These are phyloP conservation scores for Entophlyctis helioformis DNA, from an alignment of 192 early-diverging fungal genomes.

Conservation along the genomic window DNA sequence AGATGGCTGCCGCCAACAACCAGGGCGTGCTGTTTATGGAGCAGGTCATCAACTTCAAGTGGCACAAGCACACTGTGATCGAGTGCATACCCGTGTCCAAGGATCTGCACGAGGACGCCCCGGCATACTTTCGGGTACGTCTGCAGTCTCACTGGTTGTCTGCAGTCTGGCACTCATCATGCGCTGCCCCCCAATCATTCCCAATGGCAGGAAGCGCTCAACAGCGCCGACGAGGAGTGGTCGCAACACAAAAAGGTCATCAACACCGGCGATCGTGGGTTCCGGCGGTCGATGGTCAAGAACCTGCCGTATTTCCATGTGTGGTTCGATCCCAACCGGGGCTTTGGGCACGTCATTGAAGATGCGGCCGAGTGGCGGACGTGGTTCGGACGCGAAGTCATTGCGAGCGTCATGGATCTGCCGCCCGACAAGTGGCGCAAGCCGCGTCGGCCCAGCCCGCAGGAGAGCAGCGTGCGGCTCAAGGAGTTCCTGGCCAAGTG, in stretches of 20 bases:
- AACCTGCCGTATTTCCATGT: constrained; percentile 95
- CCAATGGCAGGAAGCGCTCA: constrained; percentile 55
- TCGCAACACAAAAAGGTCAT: constrained; percentile 71
- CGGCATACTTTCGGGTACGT: constrained; percentile 69
- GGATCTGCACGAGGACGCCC: constrained; percentile 58
- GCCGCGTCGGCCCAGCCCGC: constrained; percentile 40
- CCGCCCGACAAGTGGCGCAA: constrained; percentile 60
- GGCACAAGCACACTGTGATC: constrained; percentile 73
- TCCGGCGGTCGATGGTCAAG: constrained; percentile 31
- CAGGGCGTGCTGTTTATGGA: constrained; percentile 80
- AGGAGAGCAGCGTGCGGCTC: constrained; percentile 37
- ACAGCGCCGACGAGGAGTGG: constrained; percentile 76
- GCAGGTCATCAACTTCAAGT: constrained; percentile 64
- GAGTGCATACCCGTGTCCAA: constrained; percentile 87
- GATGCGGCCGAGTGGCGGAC: constrained; percentile 61
- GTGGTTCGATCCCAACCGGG: constrained; percentile 82
- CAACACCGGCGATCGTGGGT: constrained; percentile 47
- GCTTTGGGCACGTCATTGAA: constrained; percentile 95
- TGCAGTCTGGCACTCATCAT: background rate
- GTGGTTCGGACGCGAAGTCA: constrained; percentile 80
- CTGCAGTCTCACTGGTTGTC: background rate
- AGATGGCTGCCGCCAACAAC: constrained; percentile 65
- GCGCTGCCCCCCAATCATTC: background rate
- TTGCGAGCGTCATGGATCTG: constrained; percentile 74
- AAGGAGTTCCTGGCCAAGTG: constrained; percentile 51